Percentiles rank a stretch among this genome's conserved stretches.
phyloP scores from a whole-genome alignment of 192 early-diverging fungal genomes.

The Entomortierella parvispora region DNA sequence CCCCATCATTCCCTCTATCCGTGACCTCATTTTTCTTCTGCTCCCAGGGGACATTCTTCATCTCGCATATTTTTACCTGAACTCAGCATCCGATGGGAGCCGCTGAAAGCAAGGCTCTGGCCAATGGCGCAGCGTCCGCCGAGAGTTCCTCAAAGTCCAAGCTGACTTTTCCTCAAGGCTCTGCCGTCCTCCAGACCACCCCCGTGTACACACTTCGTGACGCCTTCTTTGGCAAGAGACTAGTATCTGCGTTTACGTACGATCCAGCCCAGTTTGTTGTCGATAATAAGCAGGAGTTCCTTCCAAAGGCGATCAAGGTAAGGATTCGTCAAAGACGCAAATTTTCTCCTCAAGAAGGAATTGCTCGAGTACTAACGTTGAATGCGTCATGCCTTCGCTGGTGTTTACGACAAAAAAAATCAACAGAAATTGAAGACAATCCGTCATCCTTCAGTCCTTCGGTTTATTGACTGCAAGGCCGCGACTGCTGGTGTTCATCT shows the following conservation, averaged over 20 bases:
- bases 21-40: not conserved
- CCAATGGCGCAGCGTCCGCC: constrained; percentile 2
- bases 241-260: constrained; percentile 38
- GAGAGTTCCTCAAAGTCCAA: constrained; percentile 39
- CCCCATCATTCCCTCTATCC: no score
- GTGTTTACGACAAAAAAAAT: no score
- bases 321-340: not conserved
- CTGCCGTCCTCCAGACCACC: constrained; percentile 23
- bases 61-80: not conserved
- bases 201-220: constrained; percentile 30
- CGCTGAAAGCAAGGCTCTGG: constrained; percentile 41
- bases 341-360: not conserved
- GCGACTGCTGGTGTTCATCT: constrained; percentile 42
- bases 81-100: constrained; percentile 26
- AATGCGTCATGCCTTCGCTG: not conserved
- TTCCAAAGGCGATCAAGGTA: constrained; percentile 52
- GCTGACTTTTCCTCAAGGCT: constrained; percentile 24
- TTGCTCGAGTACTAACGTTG: not conserved
- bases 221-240: constrained; percentile 39
- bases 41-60: no score
- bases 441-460: constrained; percentile 45
- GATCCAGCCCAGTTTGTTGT: constrained; percentile 42
- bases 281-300: constrained; percentile 44
- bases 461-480: constrained; percentile 50
- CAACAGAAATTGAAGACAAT: constrained; percentile 51